These are phyloP conservation scores for Apophysomyces trapeziformis DNA, from an alignment of 371 early-diverging fungal species.

Conservation along the genomic window DNA sequence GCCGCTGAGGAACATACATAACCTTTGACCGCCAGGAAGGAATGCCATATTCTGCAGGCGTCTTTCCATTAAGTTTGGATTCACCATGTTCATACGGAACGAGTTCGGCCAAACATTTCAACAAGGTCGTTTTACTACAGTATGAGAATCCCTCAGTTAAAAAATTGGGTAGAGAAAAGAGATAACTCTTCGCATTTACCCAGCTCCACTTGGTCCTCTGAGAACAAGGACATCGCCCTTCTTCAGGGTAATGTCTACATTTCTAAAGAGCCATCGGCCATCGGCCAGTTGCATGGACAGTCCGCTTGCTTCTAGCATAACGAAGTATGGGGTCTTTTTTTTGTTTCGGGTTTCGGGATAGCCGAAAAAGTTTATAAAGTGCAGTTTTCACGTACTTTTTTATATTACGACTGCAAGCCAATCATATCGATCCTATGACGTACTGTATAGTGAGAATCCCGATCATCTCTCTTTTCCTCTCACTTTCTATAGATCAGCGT, in stretches of 20 bases:
- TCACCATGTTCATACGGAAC: constrained; percentile 67
- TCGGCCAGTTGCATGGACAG: constrained; percentile 42
- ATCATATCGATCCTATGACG: too few relatives aligned
- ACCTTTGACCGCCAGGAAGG: constrained; percentile 79
- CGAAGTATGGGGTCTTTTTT: too few relatives aligned
- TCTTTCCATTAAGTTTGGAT: constrained; percentile 60
- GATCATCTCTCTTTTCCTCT: too few relatives aligned
- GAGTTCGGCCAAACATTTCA: constrained; percentile 83
- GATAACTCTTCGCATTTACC: constrained; percentile 42
- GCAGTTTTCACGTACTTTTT: too few relatives aligned
- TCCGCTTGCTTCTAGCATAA: constrained; percentile 37
- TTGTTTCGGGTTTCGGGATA: too few relatives aligned
- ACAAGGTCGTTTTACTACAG: constrained; percentile 80
- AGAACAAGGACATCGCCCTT: constrained; percentile 65
- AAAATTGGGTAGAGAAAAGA: background rate
- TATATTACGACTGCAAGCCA: too few relatives aligned
- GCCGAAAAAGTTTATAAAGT: too few relatives aligned
- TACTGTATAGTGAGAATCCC: too few relatives aligned
- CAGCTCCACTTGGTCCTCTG: constrained; percentile 77
- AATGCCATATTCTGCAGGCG: constrained; percentile 65
- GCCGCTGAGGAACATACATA: constrained; percentile 89
- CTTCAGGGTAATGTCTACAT: constrained; percentile 60
- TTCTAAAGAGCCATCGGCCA: constrained; percentile 66
- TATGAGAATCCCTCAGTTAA: background rate
- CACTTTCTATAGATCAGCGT: too few relatives aligned